Evolutionary conservation across 2,329 filamentous ascomycete species (phyloP).

Genomic region (Lachnellula suecica): DNA sequence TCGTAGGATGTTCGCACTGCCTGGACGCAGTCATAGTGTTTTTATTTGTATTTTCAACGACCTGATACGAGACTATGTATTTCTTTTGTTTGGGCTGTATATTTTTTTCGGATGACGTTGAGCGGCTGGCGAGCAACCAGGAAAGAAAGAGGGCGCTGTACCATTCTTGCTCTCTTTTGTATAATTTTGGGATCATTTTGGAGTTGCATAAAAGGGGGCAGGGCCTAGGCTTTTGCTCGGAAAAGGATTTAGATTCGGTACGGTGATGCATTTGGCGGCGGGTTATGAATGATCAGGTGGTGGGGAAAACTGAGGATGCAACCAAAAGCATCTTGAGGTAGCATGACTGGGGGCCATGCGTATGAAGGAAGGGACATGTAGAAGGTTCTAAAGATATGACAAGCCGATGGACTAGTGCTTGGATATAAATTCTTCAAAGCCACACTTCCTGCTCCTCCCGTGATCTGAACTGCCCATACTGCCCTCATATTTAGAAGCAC

Average conservation of each 20-base stretch:
- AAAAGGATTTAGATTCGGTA: background rate
- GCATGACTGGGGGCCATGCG: background rate
- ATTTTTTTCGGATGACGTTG: conserved; percentile 2
- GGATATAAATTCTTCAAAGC: too few relatives aligned
- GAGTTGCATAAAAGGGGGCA: background rate
- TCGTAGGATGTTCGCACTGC: too few relatives aligned
- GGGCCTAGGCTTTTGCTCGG: background rate
- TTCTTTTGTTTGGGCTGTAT: conserved; percentile 10
- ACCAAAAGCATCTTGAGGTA: too few relatives aligned
- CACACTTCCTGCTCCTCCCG: too few relatives aligned
- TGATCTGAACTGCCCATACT: too few relatives aligned
- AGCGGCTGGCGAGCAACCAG: conserved; percentile 10
- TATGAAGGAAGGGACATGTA: too few relatives aligned
- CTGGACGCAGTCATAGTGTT: too few relatives aligned
- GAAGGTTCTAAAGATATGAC: too few relatives aligned
- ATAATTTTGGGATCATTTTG: background rate
- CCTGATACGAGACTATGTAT: conserved; percentile 19
- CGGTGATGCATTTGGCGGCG: background rate
- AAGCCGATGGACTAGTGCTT: too few relatives aligned
- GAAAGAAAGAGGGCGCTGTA: background rate
- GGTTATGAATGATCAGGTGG: background rate
- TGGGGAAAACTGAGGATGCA: background rate
- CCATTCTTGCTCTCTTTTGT: conserved; percentile 7
- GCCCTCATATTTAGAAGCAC: too few relatives aligned
- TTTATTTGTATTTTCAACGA: conserved; percentile 4